phyloP scores from a whole-genome alignment of 441 rosid genomes.

The Aquilaria agallochum region DNA sequence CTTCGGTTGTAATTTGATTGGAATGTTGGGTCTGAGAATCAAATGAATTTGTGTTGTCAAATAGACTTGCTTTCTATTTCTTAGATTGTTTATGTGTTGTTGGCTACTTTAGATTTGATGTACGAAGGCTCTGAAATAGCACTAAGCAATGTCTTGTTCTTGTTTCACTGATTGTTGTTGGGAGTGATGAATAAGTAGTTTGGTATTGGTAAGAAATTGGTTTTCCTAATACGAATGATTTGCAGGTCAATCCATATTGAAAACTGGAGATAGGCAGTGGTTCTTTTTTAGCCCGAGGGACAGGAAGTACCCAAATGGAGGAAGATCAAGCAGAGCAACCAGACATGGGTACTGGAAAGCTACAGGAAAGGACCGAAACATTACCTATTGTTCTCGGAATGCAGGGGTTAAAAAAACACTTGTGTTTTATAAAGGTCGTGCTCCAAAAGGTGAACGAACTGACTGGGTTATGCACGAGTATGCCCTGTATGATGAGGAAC shows the following conservation, averaged over 20 bases:
- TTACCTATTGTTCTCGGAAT: constrained; percentile 43
- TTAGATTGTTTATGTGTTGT: too few species aligned
- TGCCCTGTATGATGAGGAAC: constrained; percentile 78
- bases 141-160: too few species aligned
- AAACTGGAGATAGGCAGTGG: constrained; percentile 88
- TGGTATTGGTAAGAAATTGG: too few species aligned
- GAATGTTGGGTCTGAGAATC: too few species aligned
- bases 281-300: constrained; percentile 81
- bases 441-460: constrained; percentile 76
- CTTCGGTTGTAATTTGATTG: too few species aligned
- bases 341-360: constrained; percentile 86
- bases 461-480: constrained; percentile 99
- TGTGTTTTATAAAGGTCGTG: constrained; percentile 79
- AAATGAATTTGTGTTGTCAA: too few species aligned
- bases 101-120: too few species aligned
- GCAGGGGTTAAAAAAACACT: constrained; percentile 90
- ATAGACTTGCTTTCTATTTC: too few species aligned
- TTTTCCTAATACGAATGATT: not conserved
- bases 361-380: constrained; percentile 72
- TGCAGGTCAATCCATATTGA: constrained; percentile 65
- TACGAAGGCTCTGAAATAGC: too few species aligned
- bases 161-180: too few species aligned
- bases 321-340: constrained; percentile 84
- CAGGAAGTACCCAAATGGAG: constrained; percentile 84
- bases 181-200: too few species aligned